Conservation (phyloP, 148 eudicot species). For the Chenopodium quinoa region DNA sequence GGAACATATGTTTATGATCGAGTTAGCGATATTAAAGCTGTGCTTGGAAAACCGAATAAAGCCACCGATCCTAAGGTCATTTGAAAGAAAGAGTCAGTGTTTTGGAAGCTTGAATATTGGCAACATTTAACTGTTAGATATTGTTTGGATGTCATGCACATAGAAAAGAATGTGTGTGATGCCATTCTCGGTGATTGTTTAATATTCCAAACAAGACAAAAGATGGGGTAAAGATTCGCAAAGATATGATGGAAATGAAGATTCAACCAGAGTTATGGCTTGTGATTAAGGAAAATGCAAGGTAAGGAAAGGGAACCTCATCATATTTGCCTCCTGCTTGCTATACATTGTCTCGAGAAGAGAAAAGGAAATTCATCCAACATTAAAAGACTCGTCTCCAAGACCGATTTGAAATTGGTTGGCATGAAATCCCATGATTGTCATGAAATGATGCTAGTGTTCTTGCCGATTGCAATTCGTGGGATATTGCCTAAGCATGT, state of each 20-base stretch:
- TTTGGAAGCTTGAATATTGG: constrained; percentile 9
- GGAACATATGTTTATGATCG: background rate
- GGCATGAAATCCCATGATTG: background rate
- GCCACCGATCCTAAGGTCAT: background rate
- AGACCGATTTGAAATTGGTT: background rate
- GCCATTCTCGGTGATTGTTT: background rate
- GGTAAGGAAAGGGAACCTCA: background rate
- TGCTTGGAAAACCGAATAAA: background rate
- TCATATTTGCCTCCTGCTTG: background rate
- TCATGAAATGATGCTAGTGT: background rate
- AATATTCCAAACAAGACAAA: background rate
- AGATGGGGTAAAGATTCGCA: background rate
- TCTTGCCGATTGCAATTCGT: background rate
- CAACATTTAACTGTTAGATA: constrained; percentile 1
- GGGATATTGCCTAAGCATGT: background rate
- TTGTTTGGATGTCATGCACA: background rate
- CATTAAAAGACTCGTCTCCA: background rate
- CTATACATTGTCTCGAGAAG: background rate
- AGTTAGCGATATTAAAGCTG: background rate
- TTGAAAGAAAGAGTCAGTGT: background rate
- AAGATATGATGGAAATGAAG: background rate
- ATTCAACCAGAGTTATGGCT: background rate
- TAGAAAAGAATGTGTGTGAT: background rate
- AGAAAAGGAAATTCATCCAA: background rate
- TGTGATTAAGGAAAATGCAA: background rate